phyloP scores from a whole-genome alignment of 164 flowering plant genomes.

The Kalanchoe fedtschenkoi region DNA sequence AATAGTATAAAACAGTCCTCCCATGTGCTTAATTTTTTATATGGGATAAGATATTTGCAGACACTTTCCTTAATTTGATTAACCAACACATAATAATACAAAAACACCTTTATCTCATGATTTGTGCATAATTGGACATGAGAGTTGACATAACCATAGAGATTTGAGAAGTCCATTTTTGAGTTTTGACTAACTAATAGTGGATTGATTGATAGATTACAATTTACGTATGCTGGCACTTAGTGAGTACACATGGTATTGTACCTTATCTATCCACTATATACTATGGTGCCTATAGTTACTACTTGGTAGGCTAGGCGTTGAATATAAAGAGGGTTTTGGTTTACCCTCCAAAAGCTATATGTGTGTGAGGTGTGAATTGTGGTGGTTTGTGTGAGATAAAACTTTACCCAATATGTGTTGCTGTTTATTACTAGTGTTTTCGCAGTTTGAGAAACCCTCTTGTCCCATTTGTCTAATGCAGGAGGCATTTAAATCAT shows the following conservation, averaged over 20 bases:
- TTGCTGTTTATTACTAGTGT: too few relatives aligned
- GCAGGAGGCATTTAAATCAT: too few relatives aligned
- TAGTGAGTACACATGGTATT: background rate
- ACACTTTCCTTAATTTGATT: background rate
- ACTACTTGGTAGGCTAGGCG: slow-evolving; percentile 1
- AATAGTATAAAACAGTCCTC: background rate
- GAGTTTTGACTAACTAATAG: background rate
- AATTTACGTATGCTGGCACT: background rate
- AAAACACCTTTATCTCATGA: slow-evolving; percentile 3
- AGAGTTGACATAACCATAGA: background rate
- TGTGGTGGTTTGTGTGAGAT: too few relatives aligned
- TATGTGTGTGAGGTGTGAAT: too few relatives aligned
- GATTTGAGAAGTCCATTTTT: too few relatives aligned
- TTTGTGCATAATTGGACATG: slow-evolving; percentile 3
- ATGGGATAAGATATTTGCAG: background rate
- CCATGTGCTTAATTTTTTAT: slow-evolving; percentile 3
- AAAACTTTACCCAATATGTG: too few relatives aligned
- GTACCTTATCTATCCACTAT: background rate
- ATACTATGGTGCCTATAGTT: background rate
- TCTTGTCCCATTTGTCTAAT: too few relatives aligned
- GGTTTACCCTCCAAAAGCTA: background rate
- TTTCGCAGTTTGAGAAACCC: too few relatives aligned
- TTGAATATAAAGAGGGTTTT: background rate
- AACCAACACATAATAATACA: background rate
- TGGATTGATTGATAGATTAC: background rate